Evolutionary conservation across 371 early-diverging fungal genomes (phyloP).

Genomic region (Coemansia sp.): DNA sequence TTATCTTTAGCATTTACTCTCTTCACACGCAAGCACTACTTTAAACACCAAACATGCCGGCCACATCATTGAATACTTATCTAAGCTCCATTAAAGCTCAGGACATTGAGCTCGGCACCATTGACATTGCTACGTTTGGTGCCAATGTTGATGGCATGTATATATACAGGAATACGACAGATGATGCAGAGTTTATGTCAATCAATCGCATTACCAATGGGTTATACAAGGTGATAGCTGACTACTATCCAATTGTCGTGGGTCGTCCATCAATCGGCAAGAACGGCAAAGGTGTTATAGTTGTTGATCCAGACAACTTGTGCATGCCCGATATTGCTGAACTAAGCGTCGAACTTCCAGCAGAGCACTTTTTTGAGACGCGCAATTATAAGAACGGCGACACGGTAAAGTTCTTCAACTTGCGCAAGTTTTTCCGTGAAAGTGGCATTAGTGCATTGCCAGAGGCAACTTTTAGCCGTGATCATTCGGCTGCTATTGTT

Average conservation of each 20-base stretch:
- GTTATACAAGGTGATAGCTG: slow-evolving; percentile 24
- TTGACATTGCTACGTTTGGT: slow-evolving; percentile 37
- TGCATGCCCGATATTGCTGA: slow-evolving; percentile 41
- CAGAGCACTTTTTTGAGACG: slow-evolving; percentile 21
- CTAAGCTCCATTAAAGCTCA: slow-evolving; percentile 21
- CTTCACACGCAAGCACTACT: background rate
- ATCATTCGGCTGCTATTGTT: slow-evolving; percentile 23
- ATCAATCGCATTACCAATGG: slow-evolving; percentile 21
- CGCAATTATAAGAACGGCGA: background rate
- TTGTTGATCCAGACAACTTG: slow-evolving; percentile 28
- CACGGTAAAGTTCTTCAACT: slow-evolving; percentile 30
- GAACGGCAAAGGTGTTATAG: slow-evolving; percentile 26
- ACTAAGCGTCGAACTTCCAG: slow-evolving; percentile 20
- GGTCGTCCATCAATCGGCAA: slow-evolving; percentile 28
- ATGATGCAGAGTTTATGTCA: slow-evolving; percentile 23
- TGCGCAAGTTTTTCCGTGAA: slow-evolving; percentile 20
- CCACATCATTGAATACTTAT: background rate
- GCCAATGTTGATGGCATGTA: slow-evolving; percentile 24
- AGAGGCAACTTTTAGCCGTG: slow-evolving; percentile 30
- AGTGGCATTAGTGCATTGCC: slow-evolving; percentile 31
- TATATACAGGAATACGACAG: slow-evolving; percentile 17
- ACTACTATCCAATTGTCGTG: slow-evolving; percentile 38
- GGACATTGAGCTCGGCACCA: slow-evolving; percentile 34
- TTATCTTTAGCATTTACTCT: background rate
- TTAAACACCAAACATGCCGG: background rate